Evolutionary conservation across 352 stramenopile species (phyloP).

Genomic region (Phytophthora palmivora): DNA sequence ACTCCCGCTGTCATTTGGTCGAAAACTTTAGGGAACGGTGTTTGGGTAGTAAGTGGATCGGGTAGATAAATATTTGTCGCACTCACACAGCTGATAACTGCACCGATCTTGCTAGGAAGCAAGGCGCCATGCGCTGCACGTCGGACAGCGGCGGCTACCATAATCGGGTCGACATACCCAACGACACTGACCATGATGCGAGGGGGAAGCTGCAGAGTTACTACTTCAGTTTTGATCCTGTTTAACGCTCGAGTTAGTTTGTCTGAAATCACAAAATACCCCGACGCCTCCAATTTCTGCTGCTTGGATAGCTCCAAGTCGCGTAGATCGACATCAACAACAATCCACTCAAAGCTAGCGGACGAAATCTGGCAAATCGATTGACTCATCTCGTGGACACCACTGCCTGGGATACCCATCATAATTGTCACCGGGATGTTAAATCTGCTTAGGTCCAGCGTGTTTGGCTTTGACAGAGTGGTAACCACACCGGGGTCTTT

Average conservation of each 20-base stretch:
- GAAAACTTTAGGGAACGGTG: slow-evolving; percentile 66
- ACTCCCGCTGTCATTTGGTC: slow-evolving; percentile 75
- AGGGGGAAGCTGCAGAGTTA: slow-evolving; percentile 35
- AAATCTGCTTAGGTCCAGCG: slow-evolving; percentile 34
- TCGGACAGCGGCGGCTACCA: slow-evolving; percentile 53
- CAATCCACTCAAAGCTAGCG: slow-evolving; percentile 49
- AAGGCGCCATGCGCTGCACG: slow-evolving; percentile 7
- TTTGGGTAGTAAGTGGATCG: slow-evolving; percentile 42
- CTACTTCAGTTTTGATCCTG: slow-evolving; percentile 20
- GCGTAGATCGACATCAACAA: slow-evolving; percentile 48
- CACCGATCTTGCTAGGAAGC: slow-evolving; percentile 50
- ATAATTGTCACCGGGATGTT: slow-evolving; percentile 65
- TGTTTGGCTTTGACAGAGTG: slow-evolving; percentile 47
- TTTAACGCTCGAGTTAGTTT: slow-evolving; percentile 31
- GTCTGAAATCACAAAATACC: slow-evolving; percentile 29
- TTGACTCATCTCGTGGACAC: slow-evolving; percentile 37
- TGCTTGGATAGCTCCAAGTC: slow-evolving; percentile 29
- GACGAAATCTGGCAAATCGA: slow-evolving; percentile 62
- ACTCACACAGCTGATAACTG: slow-evolving; percentile 58
- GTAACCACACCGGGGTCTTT: slow-evolving; percentile 54
- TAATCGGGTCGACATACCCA: slow-evolving; percentile 69
- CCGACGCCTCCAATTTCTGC: slow-evolving; percentile 36
- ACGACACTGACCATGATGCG: slow-evolving; percentile 61
- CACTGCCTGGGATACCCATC: slow-evolving; percentile 75
- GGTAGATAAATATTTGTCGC: slow-evolving; percentile 66